Base-by-base conservation (phyloP, 495 filamentous ascomycete genomes). In the Daldinia loculata region DNA sequence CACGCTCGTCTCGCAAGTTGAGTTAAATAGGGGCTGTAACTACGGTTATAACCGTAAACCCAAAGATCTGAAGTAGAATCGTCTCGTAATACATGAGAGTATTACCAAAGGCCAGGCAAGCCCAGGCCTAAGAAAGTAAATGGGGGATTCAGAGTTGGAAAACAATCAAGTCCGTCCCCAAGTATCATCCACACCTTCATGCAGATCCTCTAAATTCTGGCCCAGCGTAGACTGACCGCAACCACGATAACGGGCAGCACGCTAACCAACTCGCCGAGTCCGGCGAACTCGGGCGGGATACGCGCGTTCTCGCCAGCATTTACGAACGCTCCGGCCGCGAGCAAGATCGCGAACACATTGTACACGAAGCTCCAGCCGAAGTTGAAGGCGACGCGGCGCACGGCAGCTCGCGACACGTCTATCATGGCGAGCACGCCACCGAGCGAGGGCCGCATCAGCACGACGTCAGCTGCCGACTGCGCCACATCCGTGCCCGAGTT, bases 361-460 rank as follows among this genome's bases (percentile, higher is more conserved):
- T 94, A 95, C 0, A 92, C 78, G 43, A 86, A 85, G 32, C 88
- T 87, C 92, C 92, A 95, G 0, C 62, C 77, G 71, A 95, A 94
- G 72, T 94, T 94, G 75, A 92, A 87, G 17, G 80, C 74, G 61
- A 94, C 87, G 12, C 91, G 81, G 1, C 73, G 59, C 27, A 86
- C 81, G 7, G 89, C 81, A 26, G 81, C 83, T 24, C 72, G 70
- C n/a, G 87, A 90, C 8, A 90, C 74, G 48, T 87, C 81, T 0
- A 94, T 86, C 30, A 90, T 79, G 6, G 82, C 82, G 0, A 89
- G 74, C 15, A 95, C 79, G 2, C 89, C 87, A 0, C 56, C 60
- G 0, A 94, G 82, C n/a, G 76, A 63, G 19, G 88, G 85, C 0
- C 84, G 82, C 66, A 91, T 82, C 38, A 95, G 84, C 0, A 93